Evolutionary conservation across 148 eudicot genomes (phyloP).

Genomic region (Nepenthes gracilis): DNA sequence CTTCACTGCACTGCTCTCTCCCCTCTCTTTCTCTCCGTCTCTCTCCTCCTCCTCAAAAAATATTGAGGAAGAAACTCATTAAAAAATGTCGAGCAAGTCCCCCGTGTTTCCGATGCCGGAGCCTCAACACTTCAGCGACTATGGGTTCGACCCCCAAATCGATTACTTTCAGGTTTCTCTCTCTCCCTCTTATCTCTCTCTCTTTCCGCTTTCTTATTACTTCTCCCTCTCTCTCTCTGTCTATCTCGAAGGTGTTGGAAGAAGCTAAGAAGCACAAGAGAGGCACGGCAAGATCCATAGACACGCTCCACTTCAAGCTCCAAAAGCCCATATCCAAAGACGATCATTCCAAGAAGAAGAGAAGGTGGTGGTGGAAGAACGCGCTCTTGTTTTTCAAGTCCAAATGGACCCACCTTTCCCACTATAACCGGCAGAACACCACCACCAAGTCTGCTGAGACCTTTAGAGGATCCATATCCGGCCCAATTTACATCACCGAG

Average conservation of each 20-base stretch:
- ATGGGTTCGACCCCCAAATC: constrained; percentile 77
- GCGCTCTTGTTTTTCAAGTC: constrained; percentile 46
- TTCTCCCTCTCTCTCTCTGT: not conserved
- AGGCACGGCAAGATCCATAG: constrained; percentile 34
- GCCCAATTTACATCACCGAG: constrained; percentile 68
- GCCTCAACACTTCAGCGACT: constrained; percentile 77
- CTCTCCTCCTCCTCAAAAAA: no score
- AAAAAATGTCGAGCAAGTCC: constrained; percentile 26
- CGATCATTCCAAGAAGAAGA: constrained; percentile 32
- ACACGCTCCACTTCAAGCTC: constrained; percentile 62
- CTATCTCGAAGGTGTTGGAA: constrained; percentile 43
- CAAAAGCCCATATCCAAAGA: constrained; percentile 63
- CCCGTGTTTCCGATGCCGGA: constrained; percentile 54
- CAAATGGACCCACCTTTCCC: constrained; percentile 22
- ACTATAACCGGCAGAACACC: not conserved
- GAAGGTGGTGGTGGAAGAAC: constrained; percentile 64
- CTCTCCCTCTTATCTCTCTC: not conserved
- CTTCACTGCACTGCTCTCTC: not conserved
- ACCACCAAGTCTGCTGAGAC: not conserved
- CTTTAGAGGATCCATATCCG: constrained; percentile 23
- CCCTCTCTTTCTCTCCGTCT: not conserved
- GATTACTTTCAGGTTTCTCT: constrained; percentile 64
- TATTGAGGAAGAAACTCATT: no score
- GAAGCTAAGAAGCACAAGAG: constrained; percentile 67
- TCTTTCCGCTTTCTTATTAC: not conserved